These are phyloP conservation scores for Neurospora sp. DNA, from an alignment of 495 filamentous ascomycete genomes.

Conservation along the genomic window DNA sequence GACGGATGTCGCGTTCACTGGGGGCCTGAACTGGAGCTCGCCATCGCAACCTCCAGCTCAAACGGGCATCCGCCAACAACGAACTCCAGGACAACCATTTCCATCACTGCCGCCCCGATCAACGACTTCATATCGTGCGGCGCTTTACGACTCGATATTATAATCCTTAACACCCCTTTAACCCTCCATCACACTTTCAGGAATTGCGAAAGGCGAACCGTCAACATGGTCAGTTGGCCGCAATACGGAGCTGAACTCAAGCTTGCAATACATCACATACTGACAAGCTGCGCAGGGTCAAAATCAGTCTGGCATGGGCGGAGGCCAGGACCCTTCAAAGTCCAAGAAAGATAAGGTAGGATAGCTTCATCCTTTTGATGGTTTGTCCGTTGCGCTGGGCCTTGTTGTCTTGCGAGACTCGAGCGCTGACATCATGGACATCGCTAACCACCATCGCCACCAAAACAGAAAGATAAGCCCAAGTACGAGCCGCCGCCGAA, in stretches of 20 bases:
- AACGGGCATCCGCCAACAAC: background rate
- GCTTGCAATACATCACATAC: background rate
- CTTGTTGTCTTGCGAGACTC: background rate
- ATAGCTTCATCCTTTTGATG: constrained; percentile 1
- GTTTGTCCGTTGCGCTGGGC: background rate
- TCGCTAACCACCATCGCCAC: constrained; percentile 9
- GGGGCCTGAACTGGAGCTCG: background rate
- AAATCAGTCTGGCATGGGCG: constrained; percentile 80
- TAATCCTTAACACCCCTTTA: background rate
- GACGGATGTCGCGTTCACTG: background rate
- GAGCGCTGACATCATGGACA: background rate
- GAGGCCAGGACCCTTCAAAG: constrained; percentile 64
- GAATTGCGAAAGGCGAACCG: background rate
- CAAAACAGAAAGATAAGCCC: constrained; percentile 87
- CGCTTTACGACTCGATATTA: background rate
- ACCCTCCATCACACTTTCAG: background rate
- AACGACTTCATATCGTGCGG: background rate
- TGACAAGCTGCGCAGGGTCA: constrained; percentile 55
- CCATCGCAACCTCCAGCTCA: background rate
- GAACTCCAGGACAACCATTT: background rate
- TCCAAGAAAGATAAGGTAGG: constrained; percentile 82
- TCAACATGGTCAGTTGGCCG: constrained; percentile 18
- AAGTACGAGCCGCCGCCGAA: constrained; percentile 98
- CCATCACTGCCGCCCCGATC: background rate
- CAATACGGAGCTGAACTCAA: background rate